Conservation (phyloP, 441 rosid genomes). For the Adansonia gregorii region DNA sequence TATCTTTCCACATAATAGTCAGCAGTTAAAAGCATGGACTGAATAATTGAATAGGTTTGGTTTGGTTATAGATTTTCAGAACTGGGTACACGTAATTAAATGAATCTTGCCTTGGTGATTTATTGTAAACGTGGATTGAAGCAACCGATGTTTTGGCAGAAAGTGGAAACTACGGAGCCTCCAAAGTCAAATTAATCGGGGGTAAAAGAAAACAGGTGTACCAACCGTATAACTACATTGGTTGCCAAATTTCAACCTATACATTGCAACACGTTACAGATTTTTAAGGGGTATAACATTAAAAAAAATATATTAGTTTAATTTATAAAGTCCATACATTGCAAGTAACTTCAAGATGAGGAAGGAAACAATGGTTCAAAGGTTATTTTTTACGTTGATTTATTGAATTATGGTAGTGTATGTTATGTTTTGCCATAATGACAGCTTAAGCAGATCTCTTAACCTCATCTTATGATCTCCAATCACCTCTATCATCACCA, state of each 20-base stretch:
- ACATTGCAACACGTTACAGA: background rate
- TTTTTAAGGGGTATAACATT: background rate
- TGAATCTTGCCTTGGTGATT: background rate
- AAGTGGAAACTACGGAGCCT: background rate
- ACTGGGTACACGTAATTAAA: background rate
- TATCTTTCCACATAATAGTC: background rate
- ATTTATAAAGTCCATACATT: background rate
- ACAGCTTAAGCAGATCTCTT: too few relatives aligned
- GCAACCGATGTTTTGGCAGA: constrained; percentile 17
- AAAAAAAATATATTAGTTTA: background rate
- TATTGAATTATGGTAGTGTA: too few relatives aligned
- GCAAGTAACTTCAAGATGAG: background rate
- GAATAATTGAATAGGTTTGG: background rate
- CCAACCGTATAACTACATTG: constrained; percentile 11
- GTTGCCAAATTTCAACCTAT: constrained; percentile 19
- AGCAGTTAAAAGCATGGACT: background rate
- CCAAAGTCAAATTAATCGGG: background rate
- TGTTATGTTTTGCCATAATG: background rate
- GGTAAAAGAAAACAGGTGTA: background rate
- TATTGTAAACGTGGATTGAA: constrained; percentile 10
- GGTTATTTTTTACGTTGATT: background rate
- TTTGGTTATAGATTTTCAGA: background rate
- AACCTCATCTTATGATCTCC: too few relatives aligned
- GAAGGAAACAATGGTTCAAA: background rate
- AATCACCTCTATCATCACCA: too few relatives aligned